Percentiles rank a stretch among this genome's conserved stretches.
phyloP scores from a whole-genome alignment of 345 rosid species.

The Corchorus olitorius region DNA sequence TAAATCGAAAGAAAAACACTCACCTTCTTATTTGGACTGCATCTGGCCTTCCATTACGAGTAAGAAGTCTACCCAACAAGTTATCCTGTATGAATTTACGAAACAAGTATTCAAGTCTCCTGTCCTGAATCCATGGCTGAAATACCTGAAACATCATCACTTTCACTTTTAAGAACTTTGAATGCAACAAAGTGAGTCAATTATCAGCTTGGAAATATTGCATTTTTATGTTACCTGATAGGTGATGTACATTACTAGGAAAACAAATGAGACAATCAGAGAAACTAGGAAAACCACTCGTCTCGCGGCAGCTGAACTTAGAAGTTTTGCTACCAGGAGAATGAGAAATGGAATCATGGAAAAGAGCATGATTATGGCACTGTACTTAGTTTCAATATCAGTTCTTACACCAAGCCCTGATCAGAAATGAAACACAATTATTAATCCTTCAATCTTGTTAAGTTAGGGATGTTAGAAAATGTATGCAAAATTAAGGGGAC shows the following conservation, averaged over 20 bases:
- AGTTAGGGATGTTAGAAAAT: neutral
- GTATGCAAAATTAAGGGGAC: neutral
- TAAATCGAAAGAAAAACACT: neutral
- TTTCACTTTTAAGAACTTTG: neutral
- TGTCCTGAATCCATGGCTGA: slow-evolving; percentile 49
- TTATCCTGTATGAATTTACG: slow-evolving; percentile 21
- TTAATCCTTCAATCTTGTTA: neutral
- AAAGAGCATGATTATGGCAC: slow-evolving; percentile 39
- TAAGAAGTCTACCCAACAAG: slow-evolving; percentile 27
- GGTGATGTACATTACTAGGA: slow-evolving; percentile 34
- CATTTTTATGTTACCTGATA: slow-evolving; percentile 42
- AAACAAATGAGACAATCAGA: slow-evolving; percentile 32
- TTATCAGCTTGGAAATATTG: neutral
- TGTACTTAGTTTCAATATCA: slow-evolving; percentile 35
- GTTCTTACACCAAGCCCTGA: slow-evolving; percentile 53
- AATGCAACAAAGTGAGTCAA: neutral
- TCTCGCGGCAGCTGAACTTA: slow-evolving; percentile 28
- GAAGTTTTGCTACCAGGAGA: slow-evolving; percentile 38
- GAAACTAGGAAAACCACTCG: slow-evolving; percentile 33
- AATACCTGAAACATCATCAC: slow-evolving; percentile 35
- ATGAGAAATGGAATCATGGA: slow-evolving; percentile 47
- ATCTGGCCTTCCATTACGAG: slow-evolving; percentile 33
- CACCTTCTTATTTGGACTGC: slow-evolving; percentile 33
- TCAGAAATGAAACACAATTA: neutral
- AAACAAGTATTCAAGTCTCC: slow-evolving; percentile 41